Conservation (phyloP, 306 rosid species). For the Lablab purpureus region DNA sequence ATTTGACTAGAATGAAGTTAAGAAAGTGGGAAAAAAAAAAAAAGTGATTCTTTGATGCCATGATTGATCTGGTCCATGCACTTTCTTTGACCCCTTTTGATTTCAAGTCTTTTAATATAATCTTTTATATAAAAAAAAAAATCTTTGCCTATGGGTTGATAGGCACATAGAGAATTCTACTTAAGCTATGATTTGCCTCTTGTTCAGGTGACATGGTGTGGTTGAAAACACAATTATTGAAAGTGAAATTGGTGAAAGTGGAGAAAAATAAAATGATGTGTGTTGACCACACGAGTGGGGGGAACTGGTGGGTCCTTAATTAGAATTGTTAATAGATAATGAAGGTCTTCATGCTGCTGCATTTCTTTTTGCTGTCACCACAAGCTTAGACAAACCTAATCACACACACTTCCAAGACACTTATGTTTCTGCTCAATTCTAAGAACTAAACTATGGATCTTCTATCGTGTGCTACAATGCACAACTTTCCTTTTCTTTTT, state of each 20-base stretch:
- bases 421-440: constrained; percentile 26
- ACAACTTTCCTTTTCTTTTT: not conserved
- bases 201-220: constrained; percentile 68
- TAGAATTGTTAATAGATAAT: constrained; percentile 24
- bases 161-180: constrained; percentile 35
- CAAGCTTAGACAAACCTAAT: constrained; percentile 50
- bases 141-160: constrained; percentile 37
- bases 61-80: constrained; percentile 63
- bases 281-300: constrained; percentile 80
- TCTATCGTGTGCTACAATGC: constrained; percentile 16
- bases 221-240: constrained; percentile 58
- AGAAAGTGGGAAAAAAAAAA: constrained; percentile 31
- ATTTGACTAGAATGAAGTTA: constrained; percentile 56
- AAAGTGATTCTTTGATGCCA: constrained; percentile 38
- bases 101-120: constrained; percentile 8
- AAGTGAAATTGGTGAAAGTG: constrained; percentile 52
- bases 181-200: constrained; percentile 74
- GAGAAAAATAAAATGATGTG: constrained; percentile 39
- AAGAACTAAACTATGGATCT: constrained; percentile 24
- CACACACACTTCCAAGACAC: constrained; percentile 53
- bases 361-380: constrained; percentile 40
- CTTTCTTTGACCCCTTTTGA: constrained; percentile 58
- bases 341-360: not conserved
- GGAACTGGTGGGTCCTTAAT: constrained; percentile 45
- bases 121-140: not conserved